A percentile compares a stretch with the other conserved stretches of the same genome.
Conservation (phyloP, 2,329 filamentous ascomycete genomes). For the Diplodia corticola region DNA sequence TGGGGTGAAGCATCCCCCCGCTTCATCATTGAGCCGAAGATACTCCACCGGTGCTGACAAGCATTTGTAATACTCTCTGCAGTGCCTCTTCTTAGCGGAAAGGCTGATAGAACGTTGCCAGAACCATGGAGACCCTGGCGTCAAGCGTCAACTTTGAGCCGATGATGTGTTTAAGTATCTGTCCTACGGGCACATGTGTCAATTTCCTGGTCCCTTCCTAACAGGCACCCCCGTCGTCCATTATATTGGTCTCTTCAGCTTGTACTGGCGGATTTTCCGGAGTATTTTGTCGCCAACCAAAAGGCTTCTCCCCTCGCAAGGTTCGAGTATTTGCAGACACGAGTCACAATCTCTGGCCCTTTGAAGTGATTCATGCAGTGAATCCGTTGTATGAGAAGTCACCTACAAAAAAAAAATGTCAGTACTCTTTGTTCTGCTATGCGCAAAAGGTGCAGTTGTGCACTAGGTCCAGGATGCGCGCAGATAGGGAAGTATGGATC, state of each 20-base stretch:
- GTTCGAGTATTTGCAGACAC: background rate
- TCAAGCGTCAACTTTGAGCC: background rate
- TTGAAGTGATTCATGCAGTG: background rate
- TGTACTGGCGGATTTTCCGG: background rate
- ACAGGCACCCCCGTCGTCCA: no score
- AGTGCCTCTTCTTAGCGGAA: background rate
- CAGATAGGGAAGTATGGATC: background rate
- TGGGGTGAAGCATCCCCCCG: background rate
- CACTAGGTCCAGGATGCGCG: background rate
- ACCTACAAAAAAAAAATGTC: background rate
- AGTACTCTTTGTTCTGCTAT: background rate
- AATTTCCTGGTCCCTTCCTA: background rate
- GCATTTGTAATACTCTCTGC: background rate
- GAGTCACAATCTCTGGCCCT: background rate
- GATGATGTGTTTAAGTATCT: background rate
- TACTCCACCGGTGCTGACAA: background rate
- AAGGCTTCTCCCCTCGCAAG: background rate
- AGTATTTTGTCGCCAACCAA: no score
- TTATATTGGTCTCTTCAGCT: background rate
- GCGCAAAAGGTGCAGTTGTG: background rate
- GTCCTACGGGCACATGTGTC: background rate
- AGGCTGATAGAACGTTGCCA: background rate
- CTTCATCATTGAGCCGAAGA: background rate
- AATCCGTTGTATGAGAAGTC: constrained; percentile 4
- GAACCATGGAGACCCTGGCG: background rate